Evolutionary conservation across 805 yeast genomes (phyloP).

Genomic region (Martiniozyma abietophila): DNA sequence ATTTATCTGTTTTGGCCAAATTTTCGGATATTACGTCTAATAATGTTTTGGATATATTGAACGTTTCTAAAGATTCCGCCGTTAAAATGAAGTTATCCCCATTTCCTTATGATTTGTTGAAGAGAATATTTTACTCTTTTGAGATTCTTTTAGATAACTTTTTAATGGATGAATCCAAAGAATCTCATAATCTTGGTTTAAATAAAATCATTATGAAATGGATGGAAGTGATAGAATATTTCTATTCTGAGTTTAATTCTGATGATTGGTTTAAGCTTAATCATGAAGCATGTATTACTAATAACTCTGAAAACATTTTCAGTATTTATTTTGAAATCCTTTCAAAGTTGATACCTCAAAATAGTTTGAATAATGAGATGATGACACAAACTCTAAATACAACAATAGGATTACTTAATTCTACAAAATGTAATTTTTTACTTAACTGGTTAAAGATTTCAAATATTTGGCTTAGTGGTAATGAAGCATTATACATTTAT

Average conservation of each 20-base stretch:
- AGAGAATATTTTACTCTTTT: background rate
- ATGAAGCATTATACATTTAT: background rate
- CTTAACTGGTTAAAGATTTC: slow-evolving; percentile 5
- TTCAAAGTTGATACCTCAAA: too few species aligned
- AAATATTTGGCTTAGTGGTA: slow-evolving; percentile 4
- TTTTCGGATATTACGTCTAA: slow-evolving; percentile 17
- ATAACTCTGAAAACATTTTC: slow-evolving; percentile 32
- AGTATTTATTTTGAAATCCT: slow-evolving; percentile 30
- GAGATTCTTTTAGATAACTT: slow-evolving; percentile 1
- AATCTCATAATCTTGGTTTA: too few species aligned
- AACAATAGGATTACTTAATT: background rate
- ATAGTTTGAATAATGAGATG: too few species aligned
- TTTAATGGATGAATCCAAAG: slow-evolving; percentile 23
- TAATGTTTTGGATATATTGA: slow-evolving; percentile 21
- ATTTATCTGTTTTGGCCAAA: background rate
- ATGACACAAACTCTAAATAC: slow-evolving; percentile 23
- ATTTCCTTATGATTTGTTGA: slow-evolving; percentile 23
- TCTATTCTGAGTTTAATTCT: slow-evolving; percentile 15
- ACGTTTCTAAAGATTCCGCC: slow-evolving; percentile 20
- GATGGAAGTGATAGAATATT: slow-evolving; percentile 30
- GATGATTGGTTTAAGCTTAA: slow-evolving; percentile 29
- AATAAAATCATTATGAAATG: slow-evolving; percentile 23
- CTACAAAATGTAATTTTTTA: slow-evolving; percentile 1
- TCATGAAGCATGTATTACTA: slow-evolving; percentile 32
- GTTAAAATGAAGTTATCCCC: slow-evolving; percentile 31